Evolutionary conservation across 225 moss, liverwort and hornwort species (phyloP).

Genomic region (Sphagnum contortum): DNA sequence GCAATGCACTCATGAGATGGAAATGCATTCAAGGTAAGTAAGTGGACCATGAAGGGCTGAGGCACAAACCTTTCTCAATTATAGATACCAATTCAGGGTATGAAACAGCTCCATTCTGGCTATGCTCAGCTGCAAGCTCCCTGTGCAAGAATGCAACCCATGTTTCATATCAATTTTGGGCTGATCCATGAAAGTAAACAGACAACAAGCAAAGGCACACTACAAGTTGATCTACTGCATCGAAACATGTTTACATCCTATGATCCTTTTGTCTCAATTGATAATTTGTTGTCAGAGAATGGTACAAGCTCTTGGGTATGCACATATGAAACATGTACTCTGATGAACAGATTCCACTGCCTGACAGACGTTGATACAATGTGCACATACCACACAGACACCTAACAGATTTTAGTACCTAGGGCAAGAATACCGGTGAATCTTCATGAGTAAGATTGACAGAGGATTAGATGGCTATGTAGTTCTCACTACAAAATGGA

Average conservation of each 20-base stretch:
- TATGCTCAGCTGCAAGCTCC: conserved; percentile 43
- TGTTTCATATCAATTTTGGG: not conserved
- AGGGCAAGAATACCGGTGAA: too few species aligned
- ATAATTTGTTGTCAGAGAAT: not conserved
- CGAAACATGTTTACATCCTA: too few species aligned
- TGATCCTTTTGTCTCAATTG: too few species aligned
- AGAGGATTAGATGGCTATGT: too few species aligned
- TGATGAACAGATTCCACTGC: not conserved
- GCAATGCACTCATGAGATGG: not conserved
- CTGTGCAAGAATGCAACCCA: conserved; percentile 15
- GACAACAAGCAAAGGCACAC: not conserved
- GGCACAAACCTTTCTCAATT: conserved; percentile 14
- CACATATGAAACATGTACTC: not conserved
- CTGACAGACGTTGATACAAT: too few species aligned
- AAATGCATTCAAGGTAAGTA: not conserved
- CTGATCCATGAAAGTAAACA: not conserved
- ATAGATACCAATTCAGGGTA: conserved; percentile 7
- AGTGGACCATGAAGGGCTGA: not conserved
- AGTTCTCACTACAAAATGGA: not conserved
- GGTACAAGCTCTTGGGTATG: not conserved
- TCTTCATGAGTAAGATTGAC: too few species aligned
- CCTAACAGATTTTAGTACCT: too few species aligned
- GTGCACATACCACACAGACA: too few species aligned
- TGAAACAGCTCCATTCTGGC: conserved; percentile 18
- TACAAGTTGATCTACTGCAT: too few species aligned